Percentiles rank a stretch among this genome's conserved stretches.
phyloP scores from a whole-genome alignment of 352 stramenopile genomes.

The Phytophthora aleatoria region DNA sequence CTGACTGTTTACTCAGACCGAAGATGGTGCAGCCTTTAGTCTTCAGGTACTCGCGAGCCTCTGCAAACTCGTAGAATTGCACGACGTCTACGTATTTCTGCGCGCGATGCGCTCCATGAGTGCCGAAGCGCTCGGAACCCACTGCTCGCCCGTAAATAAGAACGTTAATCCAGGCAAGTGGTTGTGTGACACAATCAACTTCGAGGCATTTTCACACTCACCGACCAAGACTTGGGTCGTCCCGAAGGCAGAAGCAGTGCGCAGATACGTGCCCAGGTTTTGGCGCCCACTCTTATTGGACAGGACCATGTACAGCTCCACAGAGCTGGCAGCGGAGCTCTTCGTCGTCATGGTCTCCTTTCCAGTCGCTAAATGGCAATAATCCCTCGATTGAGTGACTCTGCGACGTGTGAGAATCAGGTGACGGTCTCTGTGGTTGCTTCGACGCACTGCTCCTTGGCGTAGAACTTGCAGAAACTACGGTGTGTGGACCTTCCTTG shows the following conservation, averaged over 20 bases:
- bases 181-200: neutral
- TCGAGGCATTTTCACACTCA: constrained; percentile 27
- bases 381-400: constrained; percentile 27
- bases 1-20: constrained; percentile 42
- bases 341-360: constrained; percentile 15
- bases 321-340: constrained; percentile 17
- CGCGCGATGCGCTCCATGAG: constrained; percentile 73
- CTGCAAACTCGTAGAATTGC: constrained; percentile 70
- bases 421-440: constrained; percentile 38
- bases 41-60: constrained; percentile 65
- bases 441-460: constrained; percentile 55
- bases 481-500: constrained; percentile 39
- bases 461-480: constrained; percentile 75
- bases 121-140: constrained; percentile 76
- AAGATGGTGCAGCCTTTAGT: constrained; percentile 62
- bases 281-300: constrained; percentile 75
- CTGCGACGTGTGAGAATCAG: constrained; percentile 39
- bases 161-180: constrained; percentile 6
- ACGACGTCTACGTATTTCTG: constrained; percentile 84
- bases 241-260: constrained; percentile 76
- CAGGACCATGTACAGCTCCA: constrained; percentile 72
- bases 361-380: constrained; percentile 18
- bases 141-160: constrained; percentile 38
- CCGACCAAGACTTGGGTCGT: constrained; percentile 76
- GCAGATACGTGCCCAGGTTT: constrained; percentile 81